These are phyloP conservation scores for Rhizodiscina lignyota DNA, from an alignment of 495 filamentous ascomycete species.

Conservation along the genomic window DNA sequence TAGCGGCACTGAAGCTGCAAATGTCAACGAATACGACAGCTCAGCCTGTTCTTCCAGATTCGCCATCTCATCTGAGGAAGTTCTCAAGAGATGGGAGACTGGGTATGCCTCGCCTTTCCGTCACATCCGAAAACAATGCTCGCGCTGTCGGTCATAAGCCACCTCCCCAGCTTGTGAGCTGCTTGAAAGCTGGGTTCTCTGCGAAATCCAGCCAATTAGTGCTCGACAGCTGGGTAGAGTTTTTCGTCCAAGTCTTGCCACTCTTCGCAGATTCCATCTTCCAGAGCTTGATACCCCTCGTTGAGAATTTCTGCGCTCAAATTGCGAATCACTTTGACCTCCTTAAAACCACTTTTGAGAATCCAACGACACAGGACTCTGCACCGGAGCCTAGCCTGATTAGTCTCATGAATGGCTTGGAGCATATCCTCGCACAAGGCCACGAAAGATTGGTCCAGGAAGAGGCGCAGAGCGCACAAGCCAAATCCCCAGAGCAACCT, in stretches of 20 bases:
- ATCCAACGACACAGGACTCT: conserved; percentile 12
- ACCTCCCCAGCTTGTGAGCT: conserved; percentile 63
- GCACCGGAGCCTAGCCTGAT: conserved; percentile 55
- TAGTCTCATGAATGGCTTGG: conserved; percentile 69
- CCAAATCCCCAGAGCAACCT: conserved; percentile 68
- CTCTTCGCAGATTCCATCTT: conserved; percentile 71
- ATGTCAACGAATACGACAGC: neutral
- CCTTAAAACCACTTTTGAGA: conserved; percentile 39
- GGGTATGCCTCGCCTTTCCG: neutral
- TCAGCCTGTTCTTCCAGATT: too few species aligned
- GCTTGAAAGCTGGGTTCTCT: conserved; percentile 66
- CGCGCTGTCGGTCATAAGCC: conserved; percentile 20
- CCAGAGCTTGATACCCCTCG: conserved; percentile 74
- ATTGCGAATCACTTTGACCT: conserved; percentile 50
- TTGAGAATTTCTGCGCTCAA: conserved; percentile 71
- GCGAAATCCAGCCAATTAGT: conserved; percentile 56
- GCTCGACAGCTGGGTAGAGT: conserved; percentile 77
- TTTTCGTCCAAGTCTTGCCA: conserved; percentile 73
- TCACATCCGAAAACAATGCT: neutral
- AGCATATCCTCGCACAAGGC: conserved; percentile 72
- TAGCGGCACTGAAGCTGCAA: conserved; percentile 11
- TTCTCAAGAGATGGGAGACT: conserved; percentile 2
- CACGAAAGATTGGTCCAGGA: conserved; percentile 71
- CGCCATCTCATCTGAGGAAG: conserved; percentile 6
- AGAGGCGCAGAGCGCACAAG: conserved; percentile 45